Percentiles rank a stretch among this genome's conserved stretches.
phyloP scores from a whole-genome alignment of 768 basidiomycete species.

The Pisolithus orientalis region DNA sequence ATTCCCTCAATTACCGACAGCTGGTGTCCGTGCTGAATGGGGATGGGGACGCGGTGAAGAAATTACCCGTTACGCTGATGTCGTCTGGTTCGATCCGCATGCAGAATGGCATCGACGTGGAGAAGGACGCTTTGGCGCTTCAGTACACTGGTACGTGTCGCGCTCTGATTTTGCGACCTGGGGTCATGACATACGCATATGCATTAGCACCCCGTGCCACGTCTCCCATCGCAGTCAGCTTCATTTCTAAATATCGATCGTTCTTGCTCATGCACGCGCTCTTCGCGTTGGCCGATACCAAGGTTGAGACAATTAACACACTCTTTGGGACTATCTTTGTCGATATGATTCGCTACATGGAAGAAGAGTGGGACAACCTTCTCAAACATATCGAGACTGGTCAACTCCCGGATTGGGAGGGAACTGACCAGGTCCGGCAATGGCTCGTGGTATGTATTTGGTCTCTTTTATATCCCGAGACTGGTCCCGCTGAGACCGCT shows the following conservation, averaged over 20 bases:
- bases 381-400: constrained; percentile 11
- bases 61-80: constrained; percentile 7
- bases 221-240: constrained; percentile 14
- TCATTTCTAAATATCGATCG: constrained; percentile 13
- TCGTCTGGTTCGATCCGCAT: constrained; percentile 15
- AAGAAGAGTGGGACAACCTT: constrained; percentile 15
- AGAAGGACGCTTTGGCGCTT: constrained; percentile 10
- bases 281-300: constrained; percentile 15
- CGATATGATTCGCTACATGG: constrained; percentile 17
- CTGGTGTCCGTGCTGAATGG: constrained; percentile 5
- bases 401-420: constrained; percentile 13
- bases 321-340: constrained; percentile 14
- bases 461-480: not conserved
- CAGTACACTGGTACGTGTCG: constrained; percentile 3
- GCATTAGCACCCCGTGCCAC: constrained; percentile 11
- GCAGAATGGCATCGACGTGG: constrained; percentile 10
- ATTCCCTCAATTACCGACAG: constrained; percentile 11
- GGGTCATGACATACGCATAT: not conserved
- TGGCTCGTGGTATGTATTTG: constrained; percentile 9
- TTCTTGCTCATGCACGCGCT: constrained; percentile 16
- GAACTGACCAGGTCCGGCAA: constrained; percentile 9
- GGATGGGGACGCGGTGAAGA: not conserved
- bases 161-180: not conserved
- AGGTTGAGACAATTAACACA: constrained; percentile 12
- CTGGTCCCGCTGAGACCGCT: not conserved